phyloP scores from a whole-genome alignment of 139 green algal genomes.

The Volvox reticuliferus region DNA sequence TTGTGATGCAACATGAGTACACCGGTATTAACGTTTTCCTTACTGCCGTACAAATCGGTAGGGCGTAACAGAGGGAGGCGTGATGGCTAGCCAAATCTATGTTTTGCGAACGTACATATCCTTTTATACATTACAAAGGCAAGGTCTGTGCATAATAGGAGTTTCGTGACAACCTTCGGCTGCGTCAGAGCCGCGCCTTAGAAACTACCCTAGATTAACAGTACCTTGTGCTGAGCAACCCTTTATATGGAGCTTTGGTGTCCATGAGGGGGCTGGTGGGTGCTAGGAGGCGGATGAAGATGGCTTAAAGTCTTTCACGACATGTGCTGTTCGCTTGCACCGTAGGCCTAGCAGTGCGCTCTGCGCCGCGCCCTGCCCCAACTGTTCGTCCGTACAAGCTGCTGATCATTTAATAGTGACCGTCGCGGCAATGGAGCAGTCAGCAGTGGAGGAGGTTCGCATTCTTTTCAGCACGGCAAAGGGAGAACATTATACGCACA shows the following conservation, averaged over 20 bases:
- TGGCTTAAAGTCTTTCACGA: background rate
- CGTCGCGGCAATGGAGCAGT: constrained; percentile 9
- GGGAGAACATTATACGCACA: constrained; percentile 75
- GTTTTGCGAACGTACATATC: background rate
- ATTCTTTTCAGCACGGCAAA: constrained; percentile 75
- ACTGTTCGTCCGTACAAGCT: background rate
- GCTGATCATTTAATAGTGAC: background rate
- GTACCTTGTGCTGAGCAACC: background rate
- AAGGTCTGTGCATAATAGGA: background rate
- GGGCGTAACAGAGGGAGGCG: too few relatives aligned
- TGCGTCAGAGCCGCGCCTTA: constrained; percentile 25
- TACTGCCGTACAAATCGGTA: background rate
- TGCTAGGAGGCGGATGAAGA: background rate
- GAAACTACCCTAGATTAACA: background rate
- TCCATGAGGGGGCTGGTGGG: constrained; percentile 6
- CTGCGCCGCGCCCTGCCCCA: constrained; percentile 2
- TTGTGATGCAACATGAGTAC: background rate
- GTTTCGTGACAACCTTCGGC: background rate
- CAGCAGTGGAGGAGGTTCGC: constrained; percentile 34
- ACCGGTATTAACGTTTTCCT: background rate
- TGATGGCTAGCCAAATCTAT: background rate
- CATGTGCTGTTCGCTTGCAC: background rate
- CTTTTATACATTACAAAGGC: background rate
- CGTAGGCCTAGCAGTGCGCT: constrained; percentile 22
- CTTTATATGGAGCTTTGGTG: constrained; percentile 2